Conservation (phyloP, 495 filamentous ascomycete species). For the Tuber indicum region DNA sequence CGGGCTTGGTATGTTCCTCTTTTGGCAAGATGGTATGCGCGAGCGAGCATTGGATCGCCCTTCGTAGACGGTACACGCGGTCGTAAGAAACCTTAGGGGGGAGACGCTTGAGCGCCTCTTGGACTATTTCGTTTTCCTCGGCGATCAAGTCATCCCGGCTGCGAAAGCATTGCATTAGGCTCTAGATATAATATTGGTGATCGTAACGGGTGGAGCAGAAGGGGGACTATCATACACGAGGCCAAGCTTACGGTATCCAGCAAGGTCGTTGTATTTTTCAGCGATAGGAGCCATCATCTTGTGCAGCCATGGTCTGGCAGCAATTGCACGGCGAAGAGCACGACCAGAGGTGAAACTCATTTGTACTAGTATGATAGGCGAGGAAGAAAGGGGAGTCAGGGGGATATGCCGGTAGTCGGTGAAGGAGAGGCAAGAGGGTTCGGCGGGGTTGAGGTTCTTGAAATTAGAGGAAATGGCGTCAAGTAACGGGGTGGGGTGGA, state of each 20-base stretch:
- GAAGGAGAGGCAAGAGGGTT: not conserved
- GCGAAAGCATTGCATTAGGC: conserved; percentile 14
- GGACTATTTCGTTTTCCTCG: conserved; percentile 80
- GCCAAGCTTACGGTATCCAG: conserved; percentile 89
- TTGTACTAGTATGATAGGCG: not conserved
- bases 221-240: conserved; percentile 58
- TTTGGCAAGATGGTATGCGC: conserved; percentile 80
- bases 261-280: conserved; percentile 73
- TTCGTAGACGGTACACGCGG: conserved; percentile 90
- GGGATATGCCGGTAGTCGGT: not conserved
- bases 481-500: not conserved
- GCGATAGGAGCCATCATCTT: conserved; percentile 70
- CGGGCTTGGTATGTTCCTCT: conserved; percentile 69
- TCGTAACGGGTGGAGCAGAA: not conserved
- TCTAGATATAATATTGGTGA: not conserved
- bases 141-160: conserved; percentile 89
- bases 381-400: not conserved
- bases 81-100: conserved; percentile 86
- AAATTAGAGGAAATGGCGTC: not conserved
- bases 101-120: conserved; percentile 82
- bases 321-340: conserved; percentile 43
- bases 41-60: conserved; percentile 86
- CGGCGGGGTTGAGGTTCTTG: not conserved
- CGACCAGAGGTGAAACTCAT: not conserved
- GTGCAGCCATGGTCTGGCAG: conserved; percentile 76